Percentiles rank a stretch among this genome's conserved stretches.
phyloP scores from a whole-genome alignment of 345 rosid species.

The Arabis alpina region DNA sequence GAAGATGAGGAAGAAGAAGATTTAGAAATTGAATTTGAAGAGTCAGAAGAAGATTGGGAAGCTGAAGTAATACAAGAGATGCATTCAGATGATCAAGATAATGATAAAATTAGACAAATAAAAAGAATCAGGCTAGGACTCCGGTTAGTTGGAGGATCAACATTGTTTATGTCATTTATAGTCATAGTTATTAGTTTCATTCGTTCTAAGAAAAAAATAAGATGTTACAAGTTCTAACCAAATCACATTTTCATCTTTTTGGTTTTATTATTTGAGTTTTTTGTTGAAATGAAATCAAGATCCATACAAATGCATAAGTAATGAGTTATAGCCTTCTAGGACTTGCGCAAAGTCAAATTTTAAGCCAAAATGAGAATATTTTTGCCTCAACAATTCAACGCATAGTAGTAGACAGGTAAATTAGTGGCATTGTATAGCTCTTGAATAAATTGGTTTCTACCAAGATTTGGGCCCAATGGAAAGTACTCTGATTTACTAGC shows the following conservation, averaged over 20 bases:
- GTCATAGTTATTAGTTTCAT: conserved; percentile 53
- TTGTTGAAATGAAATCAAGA: conserved; percentile 5
- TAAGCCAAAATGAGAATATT: too few relatives aligned
- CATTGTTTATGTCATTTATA: conserved; percentile 59
- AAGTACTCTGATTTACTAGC: too few relatives aligned
- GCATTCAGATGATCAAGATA: conserved; percentile 29
- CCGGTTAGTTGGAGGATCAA: conserved; percentile 57
- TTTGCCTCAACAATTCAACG: too few relatives aligned
- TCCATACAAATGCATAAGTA: neutral
- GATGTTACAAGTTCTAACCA: conserved; percentile 37
- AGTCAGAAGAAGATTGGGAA: conserved; percentile 42
- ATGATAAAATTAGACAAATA: conserved; percentile 30
- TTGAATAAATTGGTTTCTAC: too few relatives aligned
- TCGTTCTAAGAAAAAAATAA: conserved; percentile 52
- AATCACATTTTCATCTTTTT: neutral
- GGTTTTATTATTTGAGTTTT: neutral
- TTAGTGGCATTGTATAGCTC: too few relatives aligned
- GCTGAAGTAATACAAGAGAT: conserved; percentile 37
- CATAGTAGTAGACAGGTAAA: too few relatives aligned
- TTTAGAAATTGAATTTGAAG: conserved; percentile 34
- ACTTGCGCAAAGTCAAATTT: too few relatives aligned
- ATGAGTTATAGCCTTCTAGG: too few relatives aligned
- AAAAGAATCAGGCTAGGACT: conserved; percentile 29
- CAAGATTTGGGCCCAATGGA: too few relatives aligned
- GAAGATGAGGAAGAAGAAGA: conserved; percentile 35